Percentiles rank a stretch among this genome's conserved stretches.
Evolutionary conservation across 106 monocot genomes (phyloP).

Genomic region (Dendrobium nobile): DNA sequence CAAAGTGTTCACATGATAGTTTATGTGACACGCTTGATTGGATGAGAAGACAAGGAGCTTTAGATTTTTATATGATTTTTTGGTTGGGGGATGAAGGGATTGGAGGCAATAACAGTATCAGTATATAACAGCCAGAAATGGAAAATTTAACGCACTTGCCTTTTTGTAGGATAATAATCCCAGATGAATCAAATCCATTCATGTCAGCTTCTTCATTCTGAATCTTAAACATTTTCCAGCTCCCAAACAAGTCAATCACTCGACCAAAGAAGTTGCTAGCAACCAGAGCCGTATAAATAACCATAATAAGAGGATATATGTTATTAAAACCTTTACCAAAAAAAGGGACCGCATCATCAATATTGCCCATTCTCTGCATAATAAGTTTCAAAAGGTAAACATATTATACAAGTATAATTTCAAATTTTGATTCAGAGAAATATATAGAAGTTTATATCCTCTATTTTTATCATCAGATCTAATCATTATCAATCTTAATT

Average conservation of each 20-base stretch:
- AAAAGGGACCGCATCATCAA: slow-evolving; percentile 75
- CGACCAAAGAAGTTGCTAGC: slow-evolving; percentile 80
- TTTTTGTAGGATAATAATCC: slow-evolving; percentile 90
- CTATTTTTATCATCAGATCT: too few relatives aligned
- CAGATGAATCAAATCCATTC: slow-evolving; percentile 93
- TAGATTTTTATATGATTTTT: too few relatives aligned
- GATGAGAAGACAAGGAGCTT: not conserved
- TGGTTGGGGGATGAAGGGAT: not conserved
- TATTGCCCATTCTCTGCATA: slow-evolving; percentile 72
- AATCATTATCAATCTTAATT: too few relatives aligned
- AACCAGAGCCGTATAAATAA: slow-evolving; percentile 65
- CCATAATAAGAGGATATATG: slow-evolving; percentile 82
- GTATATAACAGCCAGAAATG: not conserved
- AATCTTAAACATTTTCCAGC: slow-evolving; percentile 75
- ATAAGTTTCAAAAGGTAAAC: not conserved
- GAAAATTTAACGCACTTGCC: slow-evolving; percentile 23
- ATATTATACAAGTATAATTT: too few relatives aligned
- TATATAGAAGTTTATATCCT: too few relatives aligned
- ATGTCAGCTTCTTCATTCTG: slow-evolving; percentile 69
- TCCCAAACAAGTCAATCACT: slow-evolving; percentile 67
- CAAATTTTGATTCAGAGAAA: too few relatives aligned
- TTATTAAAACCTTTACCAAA: slow-evolving; percentile 66
- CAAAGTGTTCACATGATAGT: too few relatives aligned
- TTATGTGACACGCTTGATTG: not conserved
- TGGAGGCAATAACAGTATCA: not conserved